These are phyloP conservation scores for Kalmanozyma brasiliensis DNA, from an alignment of 1,284 basidiomycete genomes.

Conservation along the genomic window DNA sequence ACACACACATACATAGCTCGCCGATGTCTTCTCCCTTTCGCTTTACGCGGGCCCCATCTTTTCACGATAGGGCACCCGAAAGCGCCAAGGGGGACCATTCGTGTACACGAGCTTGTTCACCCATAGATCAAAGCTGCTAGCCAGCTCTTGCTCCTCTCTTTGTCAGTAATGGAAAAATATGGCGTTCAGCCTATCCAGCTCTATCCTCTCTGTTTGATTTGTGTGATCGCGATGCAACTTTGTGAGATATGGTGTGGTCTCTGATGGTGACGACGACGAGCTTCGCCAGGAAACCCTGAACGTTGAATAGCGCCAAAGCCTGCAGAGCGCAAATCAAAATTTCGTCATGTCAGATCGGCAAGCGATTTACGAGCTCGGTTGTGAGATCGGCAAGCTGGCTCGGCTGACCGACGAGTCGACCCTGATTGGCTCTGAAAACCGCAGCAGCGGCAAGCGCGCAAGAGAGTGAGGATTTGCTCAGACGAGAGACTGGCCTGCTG, in stretches of 20 bases:
- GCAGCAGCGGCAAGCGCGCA: not conserved
- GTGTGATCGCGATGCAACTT: constrained; percentile 4
- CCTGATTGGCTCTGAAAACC: constrained; percentile 24
- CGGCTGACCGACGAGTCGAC: constrained; percentile 25
- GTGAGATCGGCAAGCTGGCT: not conserved
- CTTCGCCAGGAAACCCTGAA: too few relatives aligned
- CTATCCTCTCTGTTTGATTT: not conserved
- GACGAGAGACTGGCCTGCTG: constrained; percentile 1
- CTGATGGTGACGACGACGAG: too few relatives aligned
- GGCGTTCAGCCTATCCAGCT: constrained; percentile 17
- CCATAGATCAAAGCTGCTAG: constrained; percentile 15
- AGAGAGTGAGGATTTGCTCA: not conserved
- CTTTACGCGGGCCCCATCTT: constrained; percentile 20
- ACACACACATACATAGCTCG: constrained; percentile 35
- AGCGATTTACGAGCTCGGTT: not conserved
- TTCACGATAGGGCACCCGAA: constrained; percentile 17
- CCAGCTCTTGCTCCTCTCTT: constrained; percentile 13
- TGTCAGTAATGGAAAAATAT: constrained; percentile 21
- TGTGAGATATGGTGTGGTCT: too few relatives aligned
- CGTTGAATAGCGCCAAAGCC: constrained; percentile 2
- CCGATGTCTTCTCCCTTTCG: constrained; percentile 43
- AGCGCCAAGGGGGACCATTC: constrained; percentile 46
- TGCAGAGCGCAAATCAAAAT: too few relatives aligned
- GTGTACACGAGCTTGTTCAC: constrained; percentile 39
- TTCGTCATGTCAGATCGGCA: too few relatives aligned